phyloP scores from a whole-genome alignment of 768 basidiomycete species.

The Gautieria morchelliformis region DNA sequence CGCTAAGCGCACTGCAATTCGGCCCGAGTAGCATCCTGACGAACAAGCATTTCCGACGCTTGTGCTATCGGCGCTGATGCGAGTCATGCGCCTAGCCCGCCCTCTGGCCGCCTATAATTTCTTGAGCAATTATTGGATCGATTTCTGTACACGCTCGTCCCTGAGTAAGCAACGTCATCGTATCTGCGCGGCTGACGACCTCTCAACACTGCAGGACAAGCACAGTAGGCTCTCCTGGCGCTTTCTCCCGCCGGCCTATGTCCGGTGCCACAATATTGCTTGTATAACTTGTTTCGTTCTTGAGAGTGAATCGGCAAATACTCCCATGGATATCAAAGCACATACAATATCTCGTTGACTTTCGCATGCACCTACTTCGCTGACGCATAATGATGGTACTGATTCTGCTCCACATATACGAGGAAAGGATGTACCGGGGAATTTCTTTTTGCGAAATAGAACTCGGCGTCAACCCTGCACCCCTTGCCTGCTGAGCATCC shows the following conservation, averaged over 20 bases:
- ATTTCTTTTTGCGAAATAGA: neutral
- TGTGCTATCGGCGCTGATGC: neutral
- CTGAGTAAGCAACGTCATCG: neutral
- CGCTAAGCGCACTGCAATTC: too few relatives aligned
- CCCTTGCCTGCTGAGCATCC: neutral
- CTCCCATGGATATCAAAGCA: neutral
- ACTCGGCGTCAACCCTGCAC: neutral
- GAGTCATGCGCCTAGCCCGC: neutral
- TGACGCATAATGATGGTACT: neutral
- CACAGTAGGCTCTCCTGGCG: neutral
- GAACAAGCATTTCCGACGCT: too few relatives aligned
- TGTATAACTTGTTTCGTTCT: neutral
- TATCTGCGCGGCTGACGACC: neutral
- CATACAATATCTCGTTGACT: neutral
- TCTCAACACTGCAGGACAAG: neutral
- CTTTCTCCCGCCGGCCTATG: neutral
- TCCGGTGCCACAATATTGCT: neutral
- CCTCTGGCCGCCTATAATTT: neutral
- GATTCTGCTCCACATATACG: neutral
- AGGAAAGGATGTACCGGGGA: neutral
- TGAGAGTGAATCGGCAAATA: neutral
- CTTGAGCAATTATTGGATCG: neutral
- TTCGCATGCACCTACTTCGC: neutral
- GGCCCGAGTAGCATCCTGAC: too few relatives aligned
- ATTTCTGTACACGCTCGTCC: neutral